Conservation (phyloP, 306 rosid genomes). For the Luffa aegyptiaca region DNA sequence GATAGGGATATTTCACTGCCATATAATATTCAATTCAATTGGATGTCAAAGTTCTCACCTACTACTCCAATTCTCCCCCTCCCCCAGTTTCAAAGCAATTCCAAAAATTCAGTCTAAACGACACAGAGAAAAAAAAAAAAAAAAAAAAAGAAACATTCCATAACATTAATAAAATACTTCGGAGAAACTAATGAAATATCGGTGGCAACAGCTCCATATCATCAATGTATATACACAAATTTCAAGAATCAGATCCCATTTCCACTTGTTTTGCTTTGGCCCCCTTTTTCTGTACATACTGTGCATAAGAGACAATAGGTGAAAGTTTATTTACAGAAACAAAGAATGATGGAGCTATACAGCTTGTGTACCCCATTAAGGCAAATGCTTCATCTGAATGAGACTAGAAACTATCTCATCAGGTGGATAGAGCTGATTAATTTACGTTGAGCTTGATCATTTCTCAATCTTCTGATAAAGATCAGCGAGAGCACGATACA, state of each 20-base stretch:
- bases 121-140: not conserved
- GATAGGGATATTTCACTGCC: not conserved
- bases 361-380: not conserved
- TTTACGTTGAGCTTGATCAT: slow-evolving; percentile 14
- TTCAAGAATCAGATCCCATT: not conserved
- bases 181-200: not conserved
- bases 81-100: not conserved
- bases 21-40: not conserved
- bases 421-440: not conserved
- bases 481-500: slow-evolving; percentile 66
- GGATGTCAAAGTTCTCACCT: not conserved
- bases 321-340: not conserved
- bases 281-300: not conserved
- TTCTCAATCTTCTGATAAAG: slow-evolving; percentile 46
- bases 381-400: not conserved
- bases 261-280: not conserved
- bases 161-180: not conserved
- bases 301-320: not conserved
- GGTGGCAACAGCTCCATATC: not conserved
- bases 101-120: not conserved
- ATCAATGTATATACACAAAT: not conserved
- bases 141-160: not conserved
- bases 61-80: not conserved
- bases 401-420: not conserved
- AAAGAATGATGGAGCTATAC: slow-evolving; percentile 1